Conservation (phyloP, 163 green algal species). For the Scenedesmus sp. region DNA sequence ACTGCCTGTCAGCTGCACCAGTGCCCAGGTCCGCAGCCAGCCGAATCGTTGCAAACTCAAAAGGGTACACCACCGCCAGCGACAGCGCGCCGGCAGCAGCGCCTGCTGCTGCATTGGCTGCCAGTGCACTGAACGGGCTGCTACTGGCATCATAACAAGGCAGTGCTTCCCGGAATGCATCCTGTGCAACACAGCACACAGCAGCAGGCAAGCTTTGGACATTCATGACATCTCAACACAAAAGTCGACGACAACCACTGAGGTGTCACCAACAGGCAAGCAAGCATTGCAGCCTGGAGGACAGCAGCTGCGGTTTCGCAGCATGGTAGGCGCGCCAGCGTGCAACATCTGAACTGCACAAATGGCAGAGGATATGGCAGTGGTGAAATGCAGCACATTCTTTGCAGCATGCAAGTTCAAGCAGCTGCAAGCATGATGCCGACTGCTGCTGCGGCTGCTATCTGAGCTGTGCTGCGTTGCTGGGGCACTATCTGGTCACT, state of each 20-base stretch:
- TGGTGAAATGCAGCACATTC: no score
- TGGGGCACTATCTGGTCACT: no score
- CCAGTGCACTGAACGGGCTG: neutral
- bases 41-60: conserved; percentile 64
- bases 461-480: neutral
- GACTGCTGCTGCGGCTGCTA: neutral
- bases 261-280: no score
- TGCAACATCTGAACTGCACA: no score
- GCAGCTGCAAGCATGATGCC: neutral
- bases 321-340: no score
- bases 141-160: conserved; percentile 19
- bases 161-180: conserved; percentile 39
- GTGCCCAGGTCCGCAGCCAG: conserved; percentile 44
- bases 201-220: neutral
- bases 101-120: conserved; percentile 51
- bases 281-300: no score
- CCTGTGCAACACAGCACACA: neutral
- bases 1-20: conserved; percentile 50
- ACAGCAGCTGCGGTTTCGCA: no score
- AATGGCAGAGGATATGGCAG: no score
- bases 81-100: conserved; percentile 58
- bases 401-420: neutral
- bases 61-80: conserved; percentile 64
- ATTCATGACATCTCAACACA: no score
- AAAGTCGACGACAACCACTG: no score